phyloP scores from a whole-genome alignment of 2,329 filamentous ascomycete species.

The Helotiales sp. region DNA sequence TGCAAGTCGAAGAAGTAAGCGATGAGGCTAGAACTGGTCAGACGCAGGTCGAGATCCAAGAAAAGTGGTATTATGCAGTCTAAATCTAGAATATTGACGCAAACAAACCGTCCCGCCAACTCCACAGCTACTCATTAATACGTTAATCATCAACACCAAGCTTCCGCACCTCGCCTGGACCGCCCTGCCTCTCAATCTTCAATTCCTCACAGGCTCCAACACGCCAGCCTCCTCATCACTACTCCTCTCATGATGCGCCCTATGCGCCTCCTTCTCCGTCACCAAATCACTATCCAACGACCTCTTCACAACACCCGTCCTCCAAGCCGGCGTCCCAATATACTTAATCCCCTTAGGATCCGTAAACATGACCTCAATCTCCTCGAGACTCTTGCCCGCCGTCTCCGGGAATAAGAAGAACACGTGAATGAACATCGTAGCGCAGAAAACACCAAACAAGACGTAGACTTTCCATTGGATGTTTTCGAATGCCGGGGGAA shows the following conservation, averaged over 20 bases:
- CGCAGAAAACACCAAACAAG: constrained; percentile 57
- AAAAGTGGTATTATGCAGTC: neutral
- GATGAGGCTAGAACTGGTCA: too few relatives aligned
- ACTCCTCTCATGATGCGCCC: constrained; percentile 5
- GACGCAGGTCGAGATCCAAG: neutral
- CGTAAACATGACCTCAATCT: constrained; percentile 55
- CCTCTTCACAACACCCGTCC: constrained; percentile 32
- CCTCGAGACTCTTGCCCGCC: constrained; percentile 58
- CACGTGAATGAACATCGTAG: constrained; percentile 54
- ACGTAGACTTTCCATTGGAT: constrained; percentile 58
- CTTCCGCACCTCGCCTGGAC: neutral
- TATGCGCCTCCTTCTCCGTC: neutral
- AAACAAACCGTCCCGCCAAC: neutral
- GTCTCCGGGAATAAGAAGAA: constrained; percentile 64
- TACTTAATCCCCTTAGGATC: constrained; percentile 37
- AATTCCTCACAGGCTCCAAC: neutral
- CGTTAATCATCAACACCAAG: neutral
- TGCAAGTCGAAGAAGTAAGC: too few relatives aligned
- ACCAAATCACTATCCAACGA: constrained; percentile 2
- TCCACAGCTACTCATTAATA: neutral
- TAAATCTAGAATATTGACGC: neutral
- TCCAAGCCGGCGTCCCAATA: constrained; percentile 41
- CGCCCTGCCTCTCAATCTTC: neutral
- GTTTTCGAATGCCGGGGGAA: constrained; percentile 51
- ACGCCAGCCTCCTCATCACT: neutral